Conservation (phyloP, 2,329 filamentous ascomycete species). For the Fusarium bactridioides region DNA sequence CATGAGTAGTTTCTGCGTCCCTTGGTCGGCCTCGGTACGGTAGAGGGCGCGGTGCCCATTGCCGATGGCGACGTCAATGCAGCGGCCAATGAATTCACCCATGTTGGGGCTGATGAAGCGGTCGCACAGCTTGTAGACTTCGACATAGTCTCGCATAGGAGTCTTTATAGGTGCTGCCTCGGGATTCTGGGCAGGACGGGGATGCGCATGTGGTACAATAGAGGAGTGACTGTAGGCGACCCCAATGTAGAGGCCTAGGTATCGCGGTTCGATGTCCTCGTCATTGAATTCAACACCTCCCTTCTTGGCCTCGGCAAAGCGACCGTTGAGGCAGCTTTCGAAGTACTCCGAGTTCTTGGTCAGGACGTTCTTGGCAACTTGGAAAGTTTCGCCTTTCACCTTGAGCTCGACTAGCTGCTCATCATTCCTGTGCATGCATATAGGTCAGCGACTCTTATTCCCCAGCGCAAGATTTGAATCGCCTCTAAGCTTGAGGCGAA, state of each 20-base stretch:
- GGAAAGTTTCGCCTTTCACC: conserved; percentile 42
- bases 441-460: not conserved
- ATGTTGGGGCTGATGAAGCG: conserved; percentile 45
- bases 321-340: conserved; percentile 38
- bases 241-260: conserved; percentile 47
- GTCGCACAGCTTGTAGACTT: conserved; percentile 50
- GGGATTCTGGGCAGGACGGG: conserved; percentile 36
- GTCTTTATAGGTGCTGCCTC: conserved; percentile 39
- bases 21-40: conserved; percentile 39
- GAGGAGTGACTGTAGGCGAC: conserved; percentile 47
- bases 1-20: conserved; percentile 43
- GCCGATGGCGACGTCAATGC: conserved; percentile 43
- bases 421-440: conserved; percentile 35
- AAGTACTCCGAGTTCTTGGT: conserved; percentile 48
- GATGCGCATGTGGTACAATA: conserved; percentile 43
- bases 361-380: conserved; percentile 44
- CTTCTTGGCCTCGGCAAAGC: conserved; percentile 42
- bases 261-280: conserved; percentile 42
- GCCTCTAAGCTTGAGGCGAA: not conserved
- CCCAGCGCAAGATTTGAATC: not conserved
- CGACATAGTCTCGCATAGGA: conserved; percentile 45
- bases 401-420: conserved; percentile 44
- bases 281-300: conserved; percentile 44
- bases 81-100: conserved; percentile 42
- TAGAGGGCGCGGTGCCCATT: conserved; percentile 47